Evolutionary conservation across 2,329 filamentous ascomycete species (phyloP), one percentile per base, ranked within the genome.

Genomic region (Neopestalotiopsis rosae): DNA sequence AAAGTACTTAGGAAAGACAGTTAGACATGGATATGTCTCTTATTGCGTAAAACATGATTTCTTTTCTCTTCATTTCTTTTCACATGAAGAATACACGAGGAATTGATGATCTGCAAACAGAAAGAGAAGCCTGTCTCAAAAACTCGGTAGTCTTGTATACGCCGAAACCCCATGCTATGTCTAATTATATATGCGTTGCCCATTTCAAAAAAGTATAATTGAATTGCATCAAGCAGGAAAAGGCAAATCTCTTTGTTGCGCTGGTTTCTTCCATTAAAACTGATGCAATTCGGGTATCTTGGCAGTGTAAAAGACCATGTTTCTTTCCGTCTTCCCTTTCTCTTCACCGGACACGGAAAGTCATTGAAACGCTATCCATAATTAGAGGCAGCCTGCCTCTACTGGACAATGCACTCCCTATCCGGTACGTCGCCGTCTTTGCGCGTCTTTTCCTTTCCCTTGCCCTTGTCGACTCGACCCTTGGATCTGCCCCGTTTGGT

Each of bases 391-490:
- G 34, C 34, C 34, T 7, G 10, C 34, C 34, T 20, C 72, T 72
- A 80, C 75, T 79, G 78, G n/a, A 80, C 71, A 5, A 71, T 64
- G 65, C 77, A 79, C 69, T 78, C 77, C 61, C 77, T 72, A 66
- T 79, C 77, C 1, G 77, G 77, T 38, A 78, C 68, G 2, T 73
- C 75, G 65, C 69, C 73, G 49, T 71, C 70, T 59, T 70, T 72
- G 24, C 70, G 70, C 2, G 75, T 72, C 40, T 75, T 77, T 1
- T 71, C 71, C 65, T 76, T 79, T 32, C 67, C 73, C 28, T 74
- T 74, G 17, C 72, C 71, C 69, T 65, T 67, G 40, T 74, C 73
- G 32, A 71, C 70, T 20, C 66, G n/a, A 7, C 66, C 66, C 63
- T 68, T 70, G 32, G 69, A 70, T 62, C 68, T 49, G 5, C 66